Percentiles rank a stretch among this genome's conserved stretches.
Evolutionary conservation across 2,329 filamentous ascomycete species (phyloP).

Genomic region (Epichloe hybrida): DNA sequence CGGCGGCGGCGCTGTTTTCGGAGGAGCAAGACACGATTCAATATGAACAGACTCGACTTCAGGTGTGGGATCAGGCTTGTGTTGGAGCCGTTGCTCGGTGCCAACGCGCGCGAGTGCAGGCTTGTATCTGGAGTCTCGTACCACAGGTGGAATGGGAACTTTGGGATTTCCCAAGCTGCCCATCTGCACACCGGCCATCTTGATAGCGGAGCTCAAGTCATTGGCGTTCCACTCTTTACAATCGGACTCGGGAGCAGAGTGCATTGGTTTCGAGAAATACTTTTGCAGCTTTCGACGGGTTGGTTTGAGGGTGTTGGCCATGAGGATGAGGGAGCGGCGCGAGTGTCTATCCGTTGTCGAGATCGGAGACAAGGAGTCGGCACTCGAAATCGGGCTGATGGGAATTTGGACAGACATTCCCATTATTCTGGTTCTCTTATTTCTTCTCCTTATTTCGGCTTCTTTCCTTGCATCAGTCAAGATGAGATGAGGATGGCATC

Average conservation of each 20-base stretch:
- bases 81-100: background rate
- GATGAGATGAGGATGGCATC: background rate
- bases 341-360: background rate
- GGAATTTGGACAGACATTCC: constrained; percentile 1
- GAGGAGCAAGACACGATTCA: background rate
- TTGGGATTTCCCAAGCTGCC: constrained; percentile 3
- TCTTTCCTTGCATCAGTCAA: background rate
- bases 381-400: background rate
- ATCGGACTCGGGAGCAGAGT: constrained; percentile 12
- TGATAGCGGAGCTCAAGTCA: constrained; percentile 5
- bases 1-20: background rate
- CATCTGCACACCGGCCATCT: constrained; percentile 6
- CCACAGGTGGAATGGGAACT: background rate
- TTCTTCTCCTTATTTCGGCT: background rate
- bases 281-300: constrained; percentile 18
- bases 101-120: too few species aligned
- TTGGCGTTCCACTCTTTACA: constrained; percentile 14
- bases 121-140: too few species aligned
- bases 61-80: background rate
- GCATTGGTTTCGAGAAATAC: constrained; percentile 16
- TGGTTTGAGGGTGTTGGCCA: constrained; percentile 13
- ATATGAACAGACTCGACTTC: background rate
- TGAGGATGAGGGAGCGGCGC: constrained; percentile 6
- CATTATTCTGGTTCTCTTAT: background rate
- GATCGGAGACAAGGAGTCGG: background rate